phyloP scores from a whole-genome alignment of 2,329 filamentous ascomycete genomes.

The Madurella mycetomatis region DNA sequence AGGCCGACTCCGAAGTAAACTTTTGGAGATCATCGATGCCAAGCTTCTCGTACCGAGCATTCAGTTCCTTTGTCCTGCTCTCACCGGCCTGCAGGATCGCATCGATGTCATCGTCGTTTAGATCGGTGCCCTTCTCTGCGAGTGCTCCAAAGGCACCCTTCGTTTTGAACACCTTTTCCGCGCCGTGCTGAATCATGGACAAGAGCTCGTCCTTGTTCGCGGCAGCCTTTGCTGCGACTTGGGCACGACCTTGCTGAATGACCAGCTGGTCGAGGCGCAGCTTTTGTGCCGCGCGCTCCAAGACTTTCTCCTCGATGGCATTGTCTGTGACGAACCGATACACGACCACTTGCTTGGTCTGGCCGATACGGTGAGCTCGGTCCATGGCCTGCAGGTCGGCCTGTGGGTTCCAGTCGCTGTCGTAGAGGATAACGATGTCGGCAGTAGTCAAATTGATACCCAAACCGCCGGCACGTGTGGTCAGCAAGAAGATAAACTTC shows the following conservation, averaged over 20 bases:
- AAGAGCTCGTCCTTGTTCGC: slow-evolving; percentile 94
- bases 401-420: slow-evolving; percentile 98
- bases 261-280: slow-evolving; percentile 93
- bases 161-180: slow-evolving; percentile 84
- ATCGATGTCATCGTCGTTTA: slow-evolving; percentile 89
- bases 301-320: slow-evolving; percentile 95
- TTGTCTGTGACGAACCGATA: slow-evolving; percentile 98
- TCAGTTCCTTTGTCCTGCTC: slow-evolving; percentile 81
- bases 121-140: slow-evolving; percentile 54
- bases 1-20: slow-evolving; percentile 94
- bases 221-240: slow-evolving; percentile 83
- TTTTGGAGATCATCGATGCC: slow-evolving; percentile 97
- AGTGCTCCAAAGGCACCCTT: slow-evolving; percentile 62
- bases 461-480: slow-evolving; percentile 89
- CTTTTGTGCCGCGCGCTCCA: slow-evolving; percentile 95
- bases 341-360: slow-evolving; percentile 95
- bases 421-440: slow-evolving; percentile 93
- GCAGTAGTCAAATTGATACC: slow-evolving; percentile 95
- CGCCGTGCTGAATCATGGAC: slow-evolving; percentile 97
- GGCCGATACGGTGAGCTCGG: slow-evolving; percentile 94
- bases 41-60: slow-evolving; percentile 91
- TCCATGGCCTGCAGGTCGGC: slow-evolving; percentile 99
- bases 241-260: slow-evolving; percentile 93
- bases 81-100: slow-evolving; percentile 81
- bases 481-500: slow-evolving; percentile 93